These are phyloP conservation scores for Crithidia expoeki DNA, from an alignment of 208 protist genomes.

Conservation along the genomic window DNA sequence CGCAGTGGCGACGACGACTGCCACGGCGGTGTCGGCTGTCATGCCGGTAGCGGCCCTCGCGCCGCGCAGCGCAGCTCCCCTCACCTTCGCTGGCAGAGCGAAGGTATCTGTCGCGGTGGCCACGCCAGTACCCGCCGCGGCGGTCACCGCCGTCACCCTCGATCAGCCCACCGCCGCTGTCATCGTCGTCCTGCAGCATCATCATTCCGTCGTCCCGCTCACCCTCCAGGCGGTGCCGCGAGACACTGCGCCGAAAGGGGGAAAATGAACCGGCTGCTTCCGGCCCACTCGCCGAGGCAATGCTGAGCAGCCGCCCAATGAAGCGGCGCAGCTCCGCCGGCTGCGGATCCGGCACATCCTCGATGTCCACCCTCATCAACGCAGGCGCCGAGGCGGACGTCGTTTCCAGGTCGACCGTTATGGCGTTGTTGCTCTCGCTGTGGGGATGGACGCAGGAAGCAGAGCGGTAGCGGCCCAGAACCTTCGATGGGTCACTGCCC, in stretches of 20 bases:
- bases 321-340: slow-evolving; percentile 38
- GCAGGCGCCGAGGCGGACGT: background rate
- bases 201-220: background rate
- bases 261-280: background rate
- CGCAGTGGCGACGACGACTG: background rate
- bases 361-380: slow-evolving; percentile 12
- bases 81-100: slow-evolving; percentile 18
- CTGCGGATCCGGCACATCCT: slow-evolving; percentile 32
- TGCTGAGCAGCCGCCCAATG: slow-evolving; percentile 36
- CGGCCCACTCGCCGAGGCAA: slow-evolving; percentile 20
- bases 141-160: slow-evolving; percentile 2
- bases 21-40: background rate
- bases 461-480: background rate
- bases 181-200: slow-evolving; percentile 5
- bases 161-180: background rate
- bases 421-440: background rate
- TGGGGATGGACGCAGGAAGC: background rate
- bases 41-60: background rate
- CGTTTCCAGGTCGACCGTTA: background rate
- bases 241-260: slow-evolving; percentile 6
- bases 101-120: background rate
- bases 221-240: slow-evolving; percentile 11
- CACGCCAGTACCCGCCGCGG: background rate
- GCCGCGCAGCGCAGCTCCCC: background rate
- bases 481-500: too few relatives aligned